Evolutionary conservation across 2,329 filamentous ascomycete genomes (phyloP).

Genomic region (Seiridium cupressi): DNA sequence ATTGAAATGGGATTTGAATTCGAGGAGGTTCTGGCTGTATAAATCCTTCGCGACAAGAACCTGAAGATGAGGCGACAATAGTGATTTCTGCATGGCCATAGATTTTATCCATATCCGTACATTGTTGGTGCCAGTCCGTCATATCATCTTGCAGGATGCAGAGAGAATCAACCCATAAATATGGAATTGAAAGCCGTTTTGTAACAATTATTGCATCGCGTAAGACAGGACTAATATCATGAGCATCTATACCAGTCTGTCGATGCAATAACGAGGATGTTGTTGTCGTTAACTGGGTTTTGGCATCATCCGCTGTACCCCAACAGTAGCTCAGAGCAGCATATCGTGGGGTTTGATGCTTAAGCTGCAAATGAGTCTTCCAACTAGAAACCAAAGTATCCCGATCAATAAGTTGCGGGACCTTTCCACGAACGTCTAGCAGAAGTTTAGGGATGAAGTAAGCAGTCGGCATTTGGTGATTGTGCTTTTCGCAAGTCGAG

Average conservation of each 20-base stretch:
- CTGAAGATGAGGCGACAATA: neutral
- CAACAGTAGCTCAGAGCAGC: slow-evolving; percentile 6
- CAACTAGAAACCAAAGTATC: neutral
- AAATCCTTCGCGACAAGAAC: neutral
- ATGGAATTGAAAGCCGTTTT: neutral
- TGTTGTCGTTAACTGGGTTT: neutral
- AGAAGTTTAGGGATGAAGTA: neutral
- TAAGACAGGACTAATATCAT: neutral
- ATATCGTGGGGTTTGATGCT: neutral
- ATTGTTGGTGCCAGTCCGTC: neutral
- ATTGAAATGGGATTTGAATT: neutral
- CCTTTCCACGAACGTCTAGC: neutral
- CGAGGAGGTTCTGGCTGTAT: neutral
- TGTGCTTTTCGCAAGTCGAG: neutral
- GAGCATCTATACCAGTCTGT: neutral
- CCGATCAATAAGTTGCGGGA: neutral
- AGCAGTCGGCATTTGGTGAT: neutral
- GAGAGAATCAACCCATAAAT: neutral
- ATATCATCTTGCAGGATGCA: slow-evolving; percentile 1
- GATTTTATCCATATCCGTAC: neutral
- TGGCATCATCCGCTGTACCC: neutral
- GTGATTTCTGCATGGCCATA: slow-evolving; percentile 5
- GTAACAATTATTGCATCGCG: neutral
- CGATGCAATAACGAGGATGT: neutral
- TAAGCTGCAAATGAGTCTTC: neutral